These are phyloP conservation scores for Aureobasidium sp. DNA, from an alignment of 2,329 filamentous ascomycete species.

Conservation along the genomic window DNA sequence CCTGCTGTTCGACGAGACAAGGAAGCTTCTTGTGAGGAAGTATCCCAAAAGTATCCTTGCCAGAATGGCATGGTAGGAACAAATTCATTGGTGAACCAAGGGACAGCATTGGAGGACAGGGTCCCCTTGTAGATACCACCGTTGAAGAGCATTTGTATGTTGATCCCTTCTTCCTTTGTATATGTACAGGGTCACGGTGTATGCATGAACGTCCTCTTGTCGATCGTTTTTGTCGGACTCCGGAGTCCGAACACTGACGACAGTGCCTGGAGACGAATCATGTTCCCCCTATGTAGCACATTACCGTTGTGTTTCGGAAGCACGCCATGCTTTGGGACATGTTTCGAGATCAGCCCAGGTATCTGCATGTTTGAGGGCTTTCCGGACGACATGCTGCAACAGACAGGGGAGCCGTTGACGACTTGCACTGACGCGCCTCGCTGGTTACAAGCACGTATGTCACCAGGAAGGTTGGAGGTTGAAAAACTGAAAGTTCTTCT, in stretches of 20 bases:
- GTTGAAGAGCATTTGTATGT: neutral
- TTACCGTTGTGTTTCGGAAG: neutral
- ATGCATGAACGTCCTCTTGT: neutral
- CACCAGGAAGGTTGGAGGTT: neutral
- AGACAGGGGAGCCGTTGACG: neutral
- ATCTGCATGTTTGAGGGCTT: neutral
- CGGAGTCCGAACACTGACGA: neutral
- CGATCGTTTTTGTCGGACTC: neutral
- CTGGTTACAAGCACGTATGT: neutral
- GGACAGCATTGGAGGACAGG: neutral
- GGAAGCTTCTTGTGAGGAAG: conserved; percentile 54
- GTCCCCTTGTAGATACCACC: neutral
- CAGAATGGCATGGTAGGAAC: conserved; percentile 53
- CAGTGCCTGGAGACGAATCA: neutral
- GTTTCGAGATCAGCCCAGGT: conserved; percentile 5
- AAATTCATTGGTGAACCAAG: neutral
- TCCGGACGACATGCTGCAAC: neutral
- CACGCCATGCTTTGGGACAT: neutral
- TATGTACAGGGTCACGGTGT: neutral
- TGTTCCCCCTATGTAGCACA: neutral
- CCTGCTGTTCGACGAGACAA: conserved; percentile 55
- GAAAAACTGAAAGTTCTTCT: neutral
- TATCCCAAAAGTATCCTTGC: conserved; percentile 51
- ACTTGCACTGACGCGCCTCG: neutral
- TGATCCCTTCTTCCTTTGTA: neutral